Evolutionary conservation across 148 eudicot species (phyloP), one percentile per base, ranked within the genome.

Genomic region (Fagopyrum homotropicum): DNA sequence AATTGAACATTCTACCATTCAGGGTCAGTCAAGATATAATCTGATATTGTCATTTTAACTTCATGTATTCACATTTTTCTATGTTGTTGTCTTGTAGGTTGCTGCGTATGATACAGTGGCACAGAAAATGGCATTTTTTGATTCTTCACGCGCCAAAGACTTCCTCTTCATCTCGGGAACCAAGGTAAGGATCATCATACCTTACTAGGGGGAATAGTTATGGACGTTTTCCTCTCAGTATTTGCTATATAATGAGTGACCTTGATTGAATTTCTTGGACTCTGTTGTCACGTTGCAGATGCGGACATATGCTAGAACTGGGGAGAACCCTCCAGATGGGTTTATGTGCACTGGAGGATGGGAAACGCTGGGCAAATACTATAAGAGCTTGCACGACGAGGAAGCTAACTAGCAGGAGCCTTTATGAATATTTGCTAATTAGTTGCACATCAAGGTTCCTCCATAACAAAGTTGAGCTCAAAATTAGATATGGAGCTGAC

Each of bases 301-400:
- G 97, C 73, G 95, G 72, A 76, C 88, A 7, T 88, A 51, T 50
- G 97, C 95, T 75, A 87, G 86, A 82, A 90, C 75, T 0, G 95
- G 95, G 35, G 95, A 92, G 77, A 90, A 77, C 82, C 97, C 97
- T 40, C 97, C 97, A 11, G 89, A 90, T 74, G 97, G 97, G 46
- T 92, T 92, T 52, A 92, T 92, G 97, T 92, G 97, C 69, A 90
- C 90, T 9, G 90, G 90, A 43, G 97, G 97, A 74, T 92, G 97
- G 95, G 55, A 92, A 51, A 95, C 90, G 17, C 83, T 92, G 72
- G 95, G 87, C 57, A 84, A 78, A 78, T 87, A 92, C 73, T 90
- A 92, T 54, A 81, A 83, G 60, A 85, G 88, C 74, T 80, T 87
- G 78, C 98, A 90, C 80, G 82, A 83, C 51, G 89, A 86, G 59